Conservation (phyloP, 2,329 filamentous ascomycete species). For the Emericellopsis cladophorae region DNA sequence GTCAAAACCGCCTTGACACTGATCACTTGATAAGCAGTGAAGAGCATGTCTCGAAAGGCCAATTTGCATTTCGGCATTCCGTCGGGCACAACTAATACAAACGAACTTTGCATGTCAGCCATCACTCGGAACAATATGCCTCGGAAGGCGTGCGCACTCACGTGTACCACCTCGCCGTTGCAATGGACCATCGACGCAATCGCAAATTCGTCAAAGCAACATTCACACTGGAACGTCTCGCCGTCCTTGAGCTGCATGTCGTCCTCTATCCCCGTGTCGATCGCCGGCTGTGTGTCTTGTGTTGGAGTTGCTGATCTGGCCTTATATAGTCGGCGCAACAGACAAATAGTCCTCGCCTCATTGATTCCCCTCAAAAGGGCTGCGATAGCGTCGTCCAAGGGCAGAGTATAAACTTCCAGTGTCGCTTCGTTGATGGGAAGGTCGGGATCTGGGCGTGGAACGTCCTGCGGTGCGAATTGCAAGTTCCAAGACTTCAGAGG, state of each 20-base stretch:
- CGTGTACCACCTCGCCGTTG: conserved; percentile 40
- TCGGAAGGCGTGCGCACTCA: conserved; percentile 8
- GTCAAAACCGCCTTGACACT: conserved; percentile 51
- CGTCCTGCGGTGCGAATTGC: neutral
- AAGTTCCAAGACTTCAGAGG: neutral
- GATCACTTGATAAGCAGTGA: conserved; percentile 56
- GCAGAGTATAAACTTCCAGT: too few species aligned
- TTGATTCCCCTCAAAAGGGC: too few species aligned
- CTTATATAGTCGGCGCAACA: too few species aligned
- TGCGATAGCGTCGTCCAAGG: too few species aligned
- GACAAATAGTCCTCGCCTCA: too few species aligned
- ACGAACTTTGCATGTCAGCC: conserved; percentile 34
- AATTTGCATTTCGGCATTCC: conserved; percentile 54
- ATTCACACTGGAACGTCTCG: conserved; percentile 45
- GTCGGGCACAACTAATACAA: conserved; percentile 53
- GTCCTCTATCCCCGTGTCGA: conserved; percentile 5
- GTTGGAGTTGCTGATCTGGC: neutral
- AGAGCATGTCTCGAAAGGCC: conserved; percentile 58
- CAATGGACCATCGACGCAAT: conserved; percentile 60
- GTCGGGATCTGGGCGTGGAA: conserved; percentile 21
- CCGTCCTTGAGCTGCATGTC: conserved; percentile 2
- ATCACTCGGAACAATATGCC: neutral
- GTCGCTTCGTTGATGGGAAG: too few species aligned
- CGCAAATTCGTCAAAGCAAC: conserved; percentile 58
- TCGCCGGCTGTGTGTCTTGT: neutral